Conservation (phyloP, 768 basidiomycete species). For the Chalciporus piperatus region DNA sequence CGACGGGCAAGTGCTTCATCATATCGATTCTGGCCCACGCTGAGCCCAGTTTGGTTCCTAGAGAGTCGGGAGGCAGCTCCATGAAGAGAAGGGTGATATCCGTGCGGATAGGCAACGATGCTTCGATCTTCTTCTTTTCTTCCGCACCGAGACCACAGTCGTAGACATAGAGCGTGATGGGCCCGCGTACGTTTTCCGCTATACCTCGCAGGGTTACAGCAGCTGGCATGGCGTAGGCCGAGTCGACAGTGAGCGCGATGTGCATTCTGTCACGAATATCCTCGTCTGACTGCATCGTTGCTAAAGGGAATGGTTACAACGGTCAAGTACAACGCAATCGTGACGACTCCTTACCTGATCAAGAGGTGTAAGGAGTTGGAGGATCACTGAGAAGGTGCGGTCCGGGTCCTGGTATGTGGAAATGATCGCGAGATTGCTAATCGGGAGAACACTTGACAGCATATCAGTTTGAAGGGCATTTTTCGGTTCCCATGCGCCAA, state of each 20-base stretch:
- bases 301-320: background rate
- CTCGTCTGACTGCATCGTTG: background rate
- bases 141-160: slow-evolving; percentile 39
- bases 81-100: slow-evolving; percentile 41
- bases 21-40: slow-evolving; percentile 49
- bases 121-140: slow-evolving; percentile 30
- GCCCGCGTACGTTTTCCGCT: slow-evolving; percentile 31
- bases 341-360: background rate
- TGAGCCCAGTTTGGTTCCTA: slow-evolving; percentile 25
- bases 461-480: no score
- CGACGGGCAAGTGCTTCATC: slow-evolving; percentile 39
- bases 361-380: background rate
- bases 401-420: no score
- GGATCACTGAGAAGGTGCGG: background rate
- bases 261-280: slow-evolving; percentile 41
- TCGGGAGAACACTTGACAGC: no score
- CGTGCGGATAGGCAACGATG: slow-evolving; percentile 19
- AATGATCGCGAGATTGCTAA: no score
- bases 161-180: slow-evolving; percentile 45
- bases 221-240: slow-evolving; percentile 42
- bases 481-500: no score
- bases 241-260: slow-evolving; percentile 41
- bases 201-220: slow-evolving; percentile 44
- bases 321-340: background rate
- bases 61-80: slow-evolving; percentile 27